Percentiles rank a stretch among this genome's conserved stretches.
Evolutionary conservation across 306 rosid species (phyloP).

Genomic region (Rosa rugosa): DNA sequence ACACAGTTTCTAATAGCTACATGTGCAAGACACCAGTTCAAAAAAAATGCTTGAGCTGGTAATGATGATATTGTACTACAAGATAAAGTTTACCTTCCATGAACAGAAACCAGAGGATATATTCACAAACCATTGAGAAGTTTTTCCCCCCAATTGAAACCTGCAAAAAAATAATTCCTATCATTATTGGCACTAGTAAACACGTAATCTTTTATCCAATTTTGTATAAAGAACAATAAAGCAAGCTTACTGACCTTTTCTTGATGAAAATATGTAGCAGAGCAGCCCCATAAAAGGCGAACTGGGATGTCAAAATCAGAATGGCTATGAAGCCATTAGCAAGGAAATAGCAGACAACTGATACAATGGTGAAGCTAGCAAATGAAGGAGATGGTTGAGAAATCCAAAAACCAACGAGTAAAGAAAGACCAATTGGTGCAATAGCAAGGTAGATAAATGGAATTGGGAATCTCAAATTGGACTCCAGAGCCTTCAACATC

Average conservation of each 20-base stretch:
- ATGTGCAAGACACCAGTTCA: background rate
- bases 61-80: conserved; percentile 16
- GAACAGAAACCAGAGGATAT: conserved; percentile 54
- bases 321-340: conserved; percentile 74
- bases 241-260: conserved; percentile 63
- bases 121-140: conserved; percentile 43
- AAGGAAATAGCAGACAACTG: conserved; percentile 70
- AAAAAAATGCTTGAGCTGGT: background rate
- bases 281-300: conserved; percentile 74
- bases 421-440: conserved; percentile 67
- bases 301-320: conserved; percentile 69
- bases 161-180: conserved; percentile 47
- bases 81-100: conserved; percentile 57
- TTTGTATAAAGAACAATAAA: conserved; percentile 15
- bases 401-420: conserved; percentile 49
- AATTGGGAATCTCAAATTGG: conserved; percentile 69
- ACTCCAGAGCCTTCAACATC: conserved; percentile 68
- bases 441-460: conserved; percentile 62
- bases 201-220: background rate
- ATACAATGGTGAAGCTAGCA: conserved; percentile 64
- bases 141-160: conserved; percentile 71
- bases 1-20: background rate
- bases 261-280: conserved; percentile 73
- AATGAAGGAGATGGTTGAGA: conserved; percentile 76
- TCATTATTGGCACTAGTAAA: conserved; percentile 6